Evolutionary conservation across 2,329 filamentous ascomycete genomes (phyloP).

Genomic region (Alternaria ventricosa): DNA sequence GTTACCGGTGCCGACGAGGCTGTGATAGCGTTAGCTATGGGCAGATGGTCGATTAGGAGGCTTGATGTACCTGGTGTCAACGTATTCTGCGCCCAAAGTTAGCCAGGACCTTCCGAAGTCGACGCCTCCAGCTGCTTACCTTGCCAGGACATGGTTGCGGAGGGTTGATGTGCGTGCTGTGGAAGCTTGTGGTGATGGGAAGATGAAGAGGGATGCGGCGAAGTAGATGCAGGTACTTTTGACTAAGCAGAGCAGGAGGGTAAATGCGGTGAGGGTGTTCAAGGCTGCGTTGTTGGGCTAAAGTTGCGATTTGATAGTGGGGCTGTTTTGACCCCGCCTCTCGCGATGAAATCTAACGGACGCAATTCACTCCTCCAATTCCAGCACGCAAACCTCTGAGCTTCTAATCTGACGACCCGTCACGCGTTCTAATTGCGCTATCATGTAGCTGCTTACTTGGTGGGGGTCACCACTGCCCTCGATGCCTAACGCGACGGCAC

Average conservation of each 20-base stretch:
- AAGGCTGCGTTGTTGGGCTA: constrained; percentile 25
- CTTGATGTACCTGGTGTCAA: constrained; percentile 47
- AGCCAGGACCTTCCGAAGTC: constrained; percentile 21
- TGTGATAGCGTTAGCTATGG: constrained; percentile 29
- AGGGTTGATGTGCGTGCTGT: constrained; percentile 34
- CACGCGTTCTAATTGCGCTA: constrained; percentile 34
- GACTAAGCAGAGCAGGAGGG: constrained; percentile 32
- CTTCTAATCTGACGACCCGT: background rate
- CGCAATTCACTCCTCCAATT: constrained; percentile 8
- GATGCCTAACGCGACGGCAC: constrained; percentile 1
- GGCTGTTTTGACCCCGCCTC: constrained; percentile 20
- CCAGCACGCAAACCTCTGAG: background rate
- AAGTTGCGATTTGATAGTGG: constrained; percentile 24
- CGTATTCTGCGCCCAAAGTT: constrained; percentile 46
- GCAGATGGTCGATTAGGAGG: background rate
- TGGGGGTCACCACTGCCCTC: constrained; percentile 15
- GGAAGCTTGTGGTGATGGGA: constrained; percentile 25
- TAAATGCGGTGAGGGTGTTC: constrained; percentile 32
- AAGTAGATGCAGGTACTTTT: constrained; percentile 29
- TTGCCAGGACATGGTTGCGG: constrained; percentile 53
- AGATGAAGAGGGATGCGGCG: constrained; percentile 18
- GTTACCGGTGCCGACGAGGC: constrained; percentile 53
- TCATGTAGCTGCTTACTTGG: constrained; percentile 23
- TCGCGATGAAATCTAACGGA: constrained; percentile 5
- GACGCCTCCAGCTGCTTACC: constrained; percentile 35